phyloP scores from a whole-genome alignment of 169 alveolate genomes.

The Eimeria praecox region DNA sequence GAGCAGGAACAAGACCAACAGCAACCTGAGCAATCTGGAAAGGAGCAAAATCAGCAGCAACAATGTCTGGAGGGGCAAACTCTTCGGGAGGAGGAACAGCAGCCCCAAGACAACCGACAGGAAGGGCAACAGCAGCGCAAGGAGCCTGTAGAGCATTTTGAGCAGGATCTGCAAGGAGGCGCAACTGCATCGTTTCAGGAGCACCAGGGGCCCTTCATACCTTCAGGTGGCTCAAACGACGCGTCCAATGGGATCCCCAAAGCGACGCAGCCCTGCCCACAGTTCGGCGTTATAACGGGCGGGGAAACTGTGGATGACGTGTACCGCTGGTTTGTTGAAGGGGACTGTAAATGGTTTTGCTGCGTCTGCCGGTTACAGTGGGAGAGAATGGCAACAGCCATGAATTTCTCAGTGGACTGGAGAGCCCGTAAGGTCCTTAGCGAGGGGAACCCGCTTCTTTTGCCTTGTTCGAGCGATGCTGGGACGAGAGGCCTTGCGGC shows the following conservation, averaged over 20 bases:
- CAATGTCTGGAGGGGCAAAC: not conserved
- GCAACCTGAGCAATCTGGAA: not conserved
- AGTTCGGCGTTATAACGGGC: slow-evolving; percentile 25
- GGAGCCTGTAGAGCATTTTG: not conserved
- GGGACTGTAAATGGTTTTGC: slow-evolving; percentile 70
- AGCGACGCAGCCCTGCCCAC: not conserved
- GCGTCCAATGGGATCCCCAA: not conserved
- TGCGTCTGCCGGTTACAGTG: slow-evolving; percentile 71
- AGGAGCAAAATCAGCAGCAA: not conserved
- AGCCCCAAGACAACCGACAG: slow-evolving; percentile 1
- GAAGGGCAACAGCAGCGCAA: slow-evolving; percentile 42
- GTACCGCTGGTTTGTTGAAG: slow-evolving; percentile 70
- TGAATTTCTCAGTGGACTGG: slow-evolving; percentile 71
- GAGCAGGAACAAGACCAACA: slow-evolving; percentile 45
- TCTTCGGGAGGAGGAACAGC: not conserved
- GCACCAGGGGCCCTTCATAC: not conserved
- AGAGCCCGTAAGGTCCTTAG: slow-evolving; percentile 53
- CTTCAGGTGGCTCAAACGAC: not conserved
- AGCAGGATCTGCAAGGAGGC: not conserved
- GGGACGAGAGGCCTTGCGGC: not conserved
- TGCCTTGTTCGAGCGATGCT: not conserved
- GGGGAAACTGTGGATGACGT: slow-evolving; percentile 64
- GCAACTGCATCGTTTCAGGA: not conserved
- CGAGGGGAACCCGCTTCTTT: slow-evolving; percentile 61
- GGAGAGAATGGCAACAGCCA: slow-evolving; percentile 73